A percentile compares a stretch with the other conserved stretches of the same genome.
Evolutionary conservation across 108 stramenopile genomes (phyloP).

Genomic region (Fragilariopsis cylindrus): DNA sequence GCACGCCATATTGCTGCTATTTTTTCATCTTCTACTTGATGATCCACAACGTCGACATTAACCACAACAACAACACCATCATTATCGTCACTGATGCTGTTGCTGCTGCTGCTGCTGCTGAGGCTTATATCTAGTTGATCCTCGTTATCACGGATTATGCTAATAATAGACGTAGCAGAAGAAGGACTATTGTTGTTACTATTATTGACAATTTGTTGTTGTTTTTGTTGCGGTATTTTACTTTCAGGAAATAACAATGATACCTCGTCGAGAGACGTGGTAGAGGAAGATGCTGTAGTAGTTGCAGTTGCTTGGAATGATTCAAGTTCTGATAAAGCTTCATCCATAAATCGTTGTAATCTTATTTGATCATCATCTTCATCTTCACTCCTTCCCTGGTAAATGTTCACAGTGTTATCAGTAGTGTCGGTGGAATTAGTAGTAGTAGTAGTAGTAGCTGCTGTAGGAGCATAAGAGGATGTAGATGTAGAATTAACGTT

Average conservation of each 20-base stretch:
- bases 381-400: neutral
- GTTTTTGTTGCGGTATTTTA: neutral
- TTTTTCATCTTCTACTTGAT: too few relatives aligned
- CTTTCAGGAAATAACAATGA: neutral
- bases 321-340: conserved; percentile 3
- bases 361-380: neutral
- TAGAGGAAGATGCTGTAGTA: neutral
- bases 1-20: conserved; percentile 30
- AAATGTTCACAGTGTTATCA: too few relatives aligned
- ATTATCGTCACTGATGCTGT: neutral
- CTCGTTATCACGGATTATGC: neutral
- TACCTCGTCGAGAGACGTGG: neutral
- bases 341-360: conserved; percentile 1
- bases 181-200: neutral
- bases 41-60: neutral
- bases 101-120: neutral
- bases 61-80: neutral
- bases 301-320: conserved; percentile 1
- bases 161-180: too few relatives aligned
- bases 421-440: too few relatives aligned
- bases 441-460: too few relatives aligned
- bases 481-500: too few relatives aligned
- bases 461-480: too few relatives aligned
- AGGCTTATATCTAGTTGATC: neutral
- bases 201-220: neutral